Base-by-base conservation (phyloP, 495 filamentous ascomycete genomes). In the Hypoxylon crocopeplum region DNA sequence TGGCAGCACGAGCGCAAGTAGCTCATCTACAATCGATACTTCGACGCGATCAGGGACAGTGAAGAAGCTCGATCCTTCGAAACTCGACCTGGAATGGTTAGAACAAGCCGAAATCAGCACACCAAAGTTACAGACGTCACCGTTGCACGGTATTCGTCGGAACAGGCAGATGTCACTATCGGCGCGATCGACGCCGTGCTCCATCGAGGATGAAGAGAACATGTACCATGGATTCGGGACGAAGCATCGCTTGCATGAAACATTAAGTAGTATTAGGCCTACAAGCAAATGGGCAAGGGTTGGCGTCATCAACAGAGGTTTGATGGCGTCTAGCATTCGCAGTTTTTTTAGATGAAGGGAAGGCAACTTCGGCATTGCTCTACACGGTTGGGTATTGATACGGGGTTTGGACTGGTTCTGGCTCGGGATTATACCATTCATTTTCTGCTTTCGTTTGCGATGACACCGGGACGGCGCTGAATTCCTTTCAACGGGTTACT, bases 291-390 rank as follows among this genome's bases (percentile, higher is more conserved):
- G 71, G 74, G 54, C 56, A 11, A 63, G 66, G 47, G 66, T 72
- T 0, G 69, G 72, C 15, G 66, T 55, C 39, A 65, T 75, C 41
- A 68, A 73, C 32, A 70, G 70, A 24, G 75, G 71, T 17, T 69
- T 72, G 38, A 64, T 79, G 44, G 73, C 70, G 17, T 70, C 78
- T 44, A 70, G 75, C 15, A 71, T 77, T 46, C 72, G 74, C 25
- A 77, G 62, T 29, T 68, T 77, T 17, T 81, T 82, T 64, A 64
- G 61, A 64, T 57, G 50, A 62, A 30, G 34, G 52, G 62, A 60
- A 59, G 62, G 57, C 62, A 54, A 58, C 57, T 62, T 66, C 61
- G 39, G 19, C 44, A 59, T 56, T 47, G 39, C 33, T 45, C 39
- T 39, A 37, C 32, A 51, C 17, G 45, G 55, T 64, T 59, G 49